Conservation (phyloP, 2,329 filamentous ascomycete species). For the Chrysoporthe austroafricana region DNA sequence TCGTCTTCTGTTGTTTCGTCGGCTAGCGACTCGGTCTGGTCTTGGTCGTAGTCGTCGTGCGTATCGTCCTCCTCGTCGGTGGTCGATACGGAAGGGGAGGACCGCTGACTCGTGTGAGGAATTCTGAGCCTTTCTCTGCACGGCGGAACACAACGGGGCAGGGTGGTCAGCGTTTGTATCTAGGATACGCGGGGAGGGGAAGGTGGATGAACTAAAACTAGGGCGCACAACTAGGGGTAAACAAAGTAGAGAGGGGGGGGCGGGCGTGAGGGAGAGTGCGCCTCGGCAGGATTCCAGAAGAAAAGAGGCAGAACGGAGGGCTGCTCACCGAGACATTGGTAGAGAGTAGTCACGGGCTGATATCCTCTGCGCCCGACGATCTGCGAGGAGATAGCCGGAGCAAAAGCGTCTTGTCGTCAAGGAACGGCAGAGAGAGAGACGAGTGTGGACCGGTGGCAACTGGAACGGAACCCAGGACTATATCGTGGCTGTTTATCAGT, state of each 20-base stretch:
- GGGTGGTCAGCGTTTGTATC: slow-evolving; percentile 12
- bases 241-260: neutral
- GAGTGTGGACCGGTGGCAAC: slow-evolving; percentile 13
- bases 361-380: slow-evolving; percentile 50
- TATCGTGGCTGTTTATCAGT: slow-evolving; percentile 20
- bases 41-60: slow-evolving; percentile 40
- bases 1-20: slow-evolving; percentile 33
- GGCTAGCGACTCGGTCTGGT: slow-evolving; percentile 39
- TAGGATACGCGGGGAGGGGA: neutral
- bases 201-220: neutral
- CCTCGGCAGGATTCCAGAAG: neutral
- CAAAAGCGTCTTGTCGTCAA: slow-evolving; percentile 40
- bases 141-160: neutral
- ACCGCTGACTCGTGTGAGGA: slow-evolving; percentile 35
- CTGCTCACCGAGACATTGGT: slow-evolving; percentile 39
- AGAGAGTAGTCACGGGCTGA: slow-evolving; percentile 33
- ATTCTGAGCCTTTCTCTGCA: slow-evolving; percentile 26
- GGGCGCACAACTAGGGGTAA: slow-evolving; percentile 1
- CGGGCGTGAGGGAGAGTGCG: neutral
- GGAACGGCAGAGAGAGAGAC: slow-evolving; percentile 7
- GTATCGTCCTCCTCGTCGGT: slow-evolving; percentile 47
- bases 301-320: neutral
- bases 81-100: slow-evolving; percentile 38
- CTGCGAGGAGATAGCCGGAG: slow-evolving; percentile 49
- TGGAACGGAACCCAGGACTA: slow-evolving; percentile 21